A percentile compares a stretch with the other conserved stretches of the same genome.
phyloP scores from a whole-genome alignment of 2,329 filamentous ascomycete genomes.

The Clarireedia homoeocarpa region DNA sequence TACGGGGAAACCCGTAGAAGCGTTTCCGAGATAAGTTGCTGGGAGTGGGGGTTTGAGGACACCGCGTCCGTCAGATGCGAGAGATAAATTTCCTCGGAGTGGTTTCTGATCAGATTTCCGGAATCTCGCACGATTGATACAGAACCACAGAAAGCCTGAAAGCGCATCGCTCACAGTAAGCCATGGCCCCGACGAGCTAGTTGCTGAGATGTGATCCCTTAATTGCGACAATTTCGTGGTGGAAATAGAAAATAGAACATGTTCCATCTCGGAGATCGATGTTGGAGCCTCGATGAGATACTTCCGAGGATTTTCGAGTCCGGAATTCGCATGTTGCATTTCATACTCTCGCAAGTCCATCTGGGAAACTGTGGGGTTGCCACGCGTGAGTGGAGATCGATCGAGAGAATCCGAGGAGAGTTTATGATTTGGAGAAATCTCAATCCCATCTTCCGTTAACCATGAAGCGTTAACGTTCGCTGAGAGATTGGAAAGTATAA shows the following conservation, averaged over 20 bases:
- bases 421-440: background rate
- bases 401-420: background rate
- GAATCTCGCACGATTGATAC: background rate
- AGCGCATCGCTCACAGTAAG: slow-evolving; percentile 2
- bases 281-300: background rate
- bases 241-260: background rate
- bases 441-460: background rate
- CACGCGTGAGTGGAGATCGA: background rate
- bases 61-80: background rate
- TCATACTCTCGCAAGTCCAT: slow-evolving; percentile 4
- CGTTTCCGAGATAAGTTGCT: background rate
- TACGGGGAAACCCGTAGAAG: background rate
- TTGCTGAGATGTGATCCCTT: background rate
- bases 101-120: background rate
- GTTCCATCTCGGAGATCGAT: slow-evolving; percentile 1
- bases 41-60: background rate
- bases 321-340: background rate
- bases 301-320: background rate
- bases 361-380: background rate
- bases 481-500: background rate
- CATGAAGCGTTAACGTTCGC: slow-evolving; percentile 1
- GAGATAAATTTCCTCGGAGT: background rate
- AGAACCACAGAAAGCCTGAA: background rate
- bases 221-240: background rate
- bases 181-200: background rate